These are phyloP conservation scores for Mrakia hoshinonis DNA, from an alignment of 768 basidiomycete genomes.

Conservation along the genomic window DNA sequence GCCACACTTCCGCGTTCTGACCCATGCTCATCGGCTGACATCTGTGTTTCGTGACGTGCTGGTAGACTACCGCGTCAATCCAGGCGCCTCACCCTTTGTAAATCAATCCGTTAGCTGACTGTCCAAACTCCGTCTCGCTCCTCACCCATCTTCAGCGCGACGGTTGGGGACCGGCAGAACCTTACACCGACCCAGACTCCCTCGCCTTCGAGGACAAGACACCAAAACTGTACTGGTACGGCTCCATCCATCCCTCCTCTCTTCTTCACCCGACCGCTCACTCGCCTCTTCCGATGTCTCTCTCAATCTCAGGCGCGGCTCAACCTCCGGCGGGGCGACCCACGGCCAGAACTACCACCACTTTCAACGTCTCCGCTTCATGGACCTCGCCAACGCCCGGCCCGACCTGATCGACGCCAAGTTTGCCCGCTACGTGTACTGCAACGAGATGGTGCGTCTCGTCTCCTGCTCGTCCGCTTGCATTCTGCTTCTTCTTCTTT, in stretches of 20 bases:
- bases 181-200: background rate
- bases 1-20: background rate
- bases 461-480: too few species aligned
- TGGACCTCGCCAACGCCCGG: constrained; percentile 9
- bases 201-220: constrained; percentile 1
- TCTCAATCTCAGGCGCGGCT: background rate
- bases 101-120: too few species aligned
- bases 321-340: background rate
- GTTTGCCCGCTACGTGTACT: background rate
- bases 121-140: too few species aligned
- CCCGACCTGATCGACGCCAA: constrained; percentile 6
- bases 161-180: background rate
- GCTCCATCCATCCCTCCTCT: too few species aligned
- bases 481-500: too few species aligned
- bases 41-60: too few species aligned
- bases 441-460: background rate
- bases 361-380: constrained; percentile 4
- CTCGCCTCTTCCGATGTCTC: too few species aligned
- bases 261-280: too few species aligned
- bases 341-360: background rate
- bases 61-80: too few species aligned
- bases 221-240: background rate
- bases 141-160: constrained; percentile 4
- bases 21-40: background rate
- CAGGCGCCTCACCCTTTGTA: too few species aligned